These are phyloP conservation scores for Evernia prunastri DNA, from an alignment of 495 filamentous ascomycete genomes.

Conservation along the genomic window DNA sequence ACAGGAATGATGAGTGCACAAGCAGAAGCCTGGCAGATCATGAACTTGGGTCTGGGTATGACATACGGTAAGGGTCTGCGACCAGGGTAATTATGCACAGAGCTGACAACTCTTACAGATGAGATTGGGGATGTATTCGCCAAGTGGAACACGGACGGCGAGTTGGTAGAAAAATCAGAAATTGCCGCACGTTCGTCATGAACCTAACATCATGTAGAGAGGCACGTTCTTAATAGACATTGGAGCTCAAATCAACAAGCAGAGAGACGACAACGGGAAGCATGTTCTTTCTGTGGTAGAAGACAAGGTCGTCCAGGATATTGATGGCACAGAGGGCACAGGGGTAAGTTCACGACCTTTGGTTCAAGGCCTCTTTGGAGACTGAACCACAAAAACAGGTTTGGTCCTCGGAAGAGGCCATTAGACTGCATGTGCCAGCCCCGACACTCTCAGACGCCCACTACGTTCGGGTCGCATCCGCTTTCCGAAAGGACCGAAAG, in stretches of 20 bases:
- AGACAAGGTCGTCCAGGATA: constrained; percentile 73
- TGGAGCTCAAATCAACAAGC: constrained; percentile 54
- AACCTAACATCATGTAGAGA: too few species aligned
- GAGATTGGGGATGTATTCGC: constrained; percentile 57
- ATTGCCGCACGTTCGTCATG: too few species aligned
- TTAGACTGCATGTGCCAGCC: constrained; percentile 54
- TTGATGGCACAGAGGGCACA: constrained; percentile 62
- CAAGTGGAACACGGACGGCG: constrained; percentile 53
- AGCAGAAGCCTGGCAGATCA: constrained; percentile 60
- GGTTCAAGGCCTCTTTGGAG: background rate
- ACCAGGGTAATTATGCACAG: background rate
- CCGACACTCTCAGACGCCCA: constrained; percentile 61
- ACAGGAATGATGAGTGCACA: constrained; percentile 54
- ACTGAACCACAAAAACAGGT: background rate
- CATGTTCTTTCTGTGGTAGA: constrained; percentile 58
- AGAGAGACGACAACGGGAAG: constrained; percentile 41
- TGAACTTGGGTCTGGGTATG: constrained; percentile 54
- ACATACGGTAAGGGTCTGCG: constrained; percentile 30
- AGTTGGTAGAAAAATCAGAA: too few species aligned
- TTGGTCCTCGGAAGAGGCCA: constrained; percentile 51
- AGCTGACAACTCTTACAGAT: constrained; percentile 27
- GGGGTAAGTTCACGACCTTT: constrained; percentile 44
- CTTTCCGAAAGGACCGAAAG: constrained; percentile 51
- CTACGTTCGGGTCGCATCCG: constrained; percentile 59
- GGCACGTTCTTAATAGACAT: constrained; percentile 59